These are phyloP conservation scores for Agaricus subrufescens DNA, from an alignment of 768 basidiomycete genomes.

Conservation along the genomic window DNA sequence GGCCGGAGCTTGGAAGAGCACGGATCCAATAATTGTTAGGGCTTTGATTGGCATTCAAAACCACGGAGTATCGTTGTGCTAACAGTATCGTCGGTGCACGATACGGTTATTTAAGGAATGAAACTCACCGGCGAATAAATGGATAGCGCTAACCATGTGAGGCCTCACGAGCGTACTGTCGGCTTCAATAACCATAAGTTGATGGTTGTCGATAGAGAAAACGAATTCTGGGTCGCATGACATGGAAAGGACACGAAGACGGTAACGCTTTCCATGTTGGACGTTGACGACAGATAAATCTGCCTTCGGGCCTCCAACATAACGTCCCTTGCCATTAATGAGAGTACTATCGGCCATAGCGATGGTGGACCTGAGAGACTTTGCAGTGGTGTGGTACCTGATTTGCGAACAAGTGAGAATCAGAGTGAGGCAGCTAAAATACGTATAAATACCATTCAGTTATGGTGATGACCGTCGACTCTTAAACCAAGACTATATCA, in stretches of 20 bases:
- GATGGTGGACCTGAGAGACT: constrained; percentile 11
- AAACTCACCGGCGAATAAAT: constrained; percentile 6
- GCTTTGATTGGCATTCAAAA: constrained; percentile 30
- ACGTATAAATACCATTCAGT: constrained; percentile 27
- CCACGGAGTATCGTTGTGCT: constrained; percentile 38
- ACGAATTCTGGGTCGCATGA: constrained; percentile 27
- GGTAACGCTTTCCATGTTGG: constrained; percentile 24
- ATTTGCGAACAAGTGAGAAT: background rate
- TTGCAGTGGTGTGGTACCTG: constrained; percentile 20
- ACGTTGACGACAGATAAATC: constrained; percentile 30
- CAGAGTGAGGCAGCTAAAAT: background rate
- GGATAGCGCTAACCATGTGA: constrained; percentile 24
- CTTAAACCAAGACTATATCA: constrained; percentile 23
- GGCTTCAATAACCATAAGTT: constrained; percentile 31
- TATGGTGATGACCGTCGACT: constrained; percentile 33
- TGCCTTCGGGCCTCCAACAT: constrained; percentile 24
- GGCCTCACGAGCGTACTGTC: constrained; percentile 24
- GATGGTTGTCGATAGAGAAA: constrained; percentile 43
- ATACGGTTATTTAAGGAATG: background rate
- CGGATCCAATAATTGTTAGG: constrained; percentile 35
- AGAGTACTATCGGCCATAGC: constrained; percentile 25
- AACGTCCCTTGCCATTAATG: constrained; percentile 35
- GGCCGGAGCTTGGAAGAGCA: constrained; percentile 21
- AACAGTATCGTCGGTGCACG: constrained; percentile 1
- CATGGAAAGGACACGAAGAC: constrained; percentile 18